Evolutionary conservation across 306 rosid species (phyloP).

Genomic region (Abrus pulchellus): DNA sequence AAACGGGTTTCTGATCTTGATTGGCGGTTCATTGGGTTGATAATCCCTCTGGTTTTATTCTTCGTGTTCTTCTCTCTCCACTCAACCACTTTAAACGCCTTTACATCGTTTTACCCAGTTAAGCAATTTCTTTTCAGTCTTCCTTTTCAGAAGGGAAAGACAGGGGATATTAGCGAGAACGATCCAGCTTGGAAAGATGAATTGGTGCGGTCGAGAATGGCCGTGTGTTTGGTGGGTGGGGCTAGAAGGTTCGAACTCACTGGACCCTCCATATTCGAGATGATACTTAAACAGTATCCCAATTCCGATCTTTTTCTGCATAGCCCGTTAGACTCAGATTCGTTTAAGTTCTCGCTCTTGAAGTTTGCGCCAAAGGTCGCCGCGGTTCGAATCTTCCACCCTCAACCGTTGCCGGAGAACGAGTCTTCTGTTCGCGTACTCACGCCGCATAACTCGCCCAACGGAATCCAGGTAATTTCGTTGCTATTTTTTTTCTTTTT

Average conservation of each 20-base stretch:
- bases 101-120: slow-evolving; percentile 52
- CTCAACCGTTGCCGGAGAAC: slow-evolving; percentile 66
- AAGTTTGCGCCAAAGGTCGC: slow-evolving; percentile 71
- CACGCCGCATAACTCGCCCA: slow-evolving; percentile 78
- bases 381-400: slow-evolving; percentile 68
- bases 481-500: neutral
- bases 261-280: slow-evolving; percentile 81
- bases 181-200: slow-evolving; percentile 50
- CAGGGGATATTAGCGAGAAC: neutral
- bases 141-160: slow-evolving; percentile 37
- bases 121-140: slow-evolving; percentile 50
- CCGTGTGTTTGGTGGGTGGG: slow-evolving; percentile 94
- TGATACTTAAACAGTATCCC: slow-evolving; percentile 68
- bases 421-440: slow-evolving; percentile 74
- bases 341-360: slow-evolving; percentile 78
- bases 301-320: slow-evolving; percentile 87
- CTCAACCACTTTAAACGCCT: slow-evolving; percentile 41
- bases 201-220: slow-evolving; percentile 73
- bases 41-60: slow-evolving; percentile 63
- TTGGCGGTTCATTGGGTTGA: slow-evolving; percentile 62
- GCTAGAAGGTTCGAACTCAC: slow-evolving; percentile 94
- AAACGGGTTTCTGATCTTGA: slow-evolving; percentile 55
- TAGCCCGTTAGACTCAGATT: slow-evolving; percentile 67
- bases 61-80: slow-evolving; percentile 57
- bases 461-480: slow-evolving; percentile 82